Evolutionary conservation across 805 yeast species (phyloP).

Genomic region (Candida sanyiensis): DNA sequence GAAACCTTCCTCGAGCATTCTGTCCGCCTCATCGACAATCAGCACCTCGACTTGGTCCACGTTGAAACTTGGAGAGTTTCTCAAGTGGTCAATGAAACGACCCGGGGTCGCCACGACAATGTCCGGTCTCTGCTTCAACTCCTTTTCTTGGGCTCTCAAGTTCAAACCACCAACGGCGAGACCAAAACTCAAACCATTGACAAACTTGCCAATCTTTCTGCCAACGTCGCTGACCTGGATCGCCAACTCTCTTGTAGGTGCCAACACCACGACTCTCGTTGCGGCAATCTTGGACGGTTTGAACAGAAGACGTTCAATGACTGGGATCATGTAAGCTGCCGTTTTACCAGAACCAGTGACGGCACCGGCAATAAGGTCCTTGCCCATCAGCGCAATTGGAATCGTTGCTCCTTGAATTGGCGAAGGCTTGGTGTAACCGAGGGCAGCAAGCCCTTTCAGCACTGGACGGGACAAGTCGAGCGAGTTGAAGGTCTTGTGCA

Average conservation of each 20-base stretch:
- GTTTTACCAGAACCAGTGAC: constrained; percentile 99
- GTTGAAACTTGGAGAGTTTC: constrained; percentile 89
- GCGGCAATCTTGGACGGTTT: constrained; percentile 83
- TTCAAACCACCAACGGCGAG: constrained; percentile 98
- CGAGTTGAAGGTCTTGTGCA: constrained; percentile 65
- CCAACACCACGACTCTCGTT: constrained; percentile 82
- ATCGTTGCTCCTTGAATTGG: constrained; percentile 92
- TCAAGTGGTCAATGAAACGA: constrained; percentile 92
- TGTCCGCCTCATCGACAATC: constrained; percentile 96
- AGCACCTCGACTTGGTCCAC: constrained; percentile 89
- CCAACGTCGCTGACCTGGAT: constrained; percentile 96
- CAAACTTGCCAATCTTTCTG: constrained; percentile 71
- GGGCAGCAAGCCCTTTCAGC: constrained; percentile 69
- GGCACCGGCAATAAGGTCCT: constrained; percentile 98
- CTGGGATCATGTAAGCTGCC: constrained; percentile 96
- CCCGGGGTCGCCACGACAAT: constrained; percentile 98
- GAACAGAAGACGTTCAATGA: constrained; percentile 83
- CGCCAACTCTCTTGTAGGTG: constrained; percentile 98
- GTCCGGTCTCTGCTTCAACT: constrained; percentile 88
- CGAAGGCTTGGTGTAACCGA: constrained; percentile 85
- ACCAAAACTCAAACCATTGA: constrained; percentile 76
- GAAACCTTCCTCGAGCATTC: constrained; percentile 99
- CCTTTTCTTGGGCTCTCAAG: constrained; percentile 92
- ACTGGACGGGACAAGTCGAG: constrained; percentile 86
- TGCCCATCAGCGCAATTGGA: constrained; percentile 89